Conservation (phyloP, 495 filamentous ascomycete genomes). For the Daldinia decipiens region DNA sequence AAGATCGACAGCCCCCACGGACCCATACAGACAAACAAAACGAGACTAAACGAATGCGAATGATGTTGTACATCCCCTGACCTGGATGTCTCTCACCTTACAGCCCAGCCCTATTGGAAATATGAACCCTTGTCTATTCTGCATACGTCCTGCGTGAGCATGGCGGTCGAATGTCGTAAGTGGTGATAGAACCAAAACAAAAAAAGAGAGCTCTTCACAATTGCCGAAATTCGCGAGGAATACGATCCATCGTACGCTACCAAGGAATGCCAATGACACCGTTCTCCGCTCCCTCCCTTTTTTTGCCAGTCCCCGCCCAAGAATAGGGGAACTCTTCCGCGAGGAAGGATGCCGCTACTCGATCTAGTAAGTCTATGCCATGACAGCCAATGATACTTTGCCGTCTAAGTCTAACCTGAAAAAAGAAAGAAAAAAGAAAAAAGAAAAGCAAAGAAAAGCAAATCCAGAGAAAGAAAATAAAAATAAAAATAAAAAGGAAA, state of each 20-base stretch:
- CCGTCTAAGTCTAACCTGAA: not conserved
- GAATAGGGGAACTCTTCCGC: conserved; percentile 32
- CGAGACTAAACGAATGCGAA: conserved; percentile 11
- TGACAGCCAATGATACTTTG: conserved; percentile 8
- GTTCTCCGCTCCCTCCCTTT: conserved; percentile 10
- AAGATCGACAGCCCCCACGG: conserved; percentile 44
- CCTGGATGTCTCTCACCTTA: conserved; percentile 15
- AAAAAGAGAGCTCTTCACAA: not conserved
- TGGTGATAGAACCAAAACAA: not conserved
- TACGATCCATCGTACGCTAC: conserved; percentile 15
- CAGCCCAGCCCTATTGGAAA: conserved; percentile 29
- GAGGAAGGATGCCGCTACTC: conserved; percentile 37
- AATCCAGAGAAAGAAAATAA: too few relatives aligned
- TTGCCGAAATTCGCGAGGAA: conserved; percentile 12
- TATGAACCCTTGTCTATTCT: conserved; percentile 12
- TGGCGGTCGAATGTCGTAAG: conserved; percentile 7
- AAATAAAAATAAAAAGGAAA: conserved; percentile 3
- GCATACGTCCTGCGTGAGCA: conserved; percentile 27
- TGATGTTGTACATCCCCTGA: conserved; percentile 16
- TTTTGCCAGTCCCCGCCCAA: conserved; percentile 13
- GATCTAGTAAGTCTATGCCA: conserved; percentile 41
- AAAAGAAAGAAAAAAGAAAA: not conserved
- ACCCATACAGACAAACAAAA: conserved; percentile 3
- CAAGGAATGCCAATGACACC: conserved; percentile 17
- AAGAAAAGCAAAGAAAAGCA: too few relatives aligned